phyloP scores from a whole-genome alignment of 2,329 filamentous ascomycete species.

The Talaromyces sp. region DNA sequence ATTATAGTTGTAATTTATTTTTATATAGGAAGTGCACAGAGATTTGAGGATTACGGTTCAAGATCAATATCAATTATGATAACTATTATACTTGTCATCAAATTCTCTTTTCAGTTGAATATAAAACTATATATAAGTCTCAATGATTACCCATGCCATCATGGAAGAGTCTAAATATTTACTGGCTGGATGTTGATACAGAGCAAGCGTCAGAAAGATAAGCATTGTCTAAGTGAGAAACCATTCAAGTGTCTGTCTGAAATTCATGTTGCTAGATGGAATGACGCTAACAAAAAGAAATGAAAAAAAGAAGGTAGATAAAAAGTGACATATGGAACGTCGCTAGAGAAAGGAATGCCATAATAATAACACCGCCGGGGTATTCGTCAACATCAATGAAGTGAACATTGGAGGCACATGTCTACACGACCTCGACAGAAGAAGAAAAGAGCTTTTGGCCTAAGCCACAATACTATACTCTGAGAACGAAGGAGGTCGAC shows the following conservation, averaged over 20 bases:
- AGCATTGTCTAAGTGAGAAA: not conserved
- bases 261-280: not conserved
- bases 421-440: not conserved
- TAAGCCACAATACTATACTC: not conserved
- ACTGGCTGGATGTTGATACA: not conserved
- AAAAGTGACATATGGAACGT: not conserved
- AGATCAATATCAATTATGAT: no score
- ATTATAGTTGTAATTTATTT: no score
- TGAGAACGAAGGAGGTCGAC: conserved; percentile 19
- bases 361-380: not conserved
- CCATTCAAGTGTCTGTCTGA: not conserved
- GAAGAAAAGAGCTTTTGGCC: not conserved
- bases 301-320: not conserved
- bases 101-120: not conserved
- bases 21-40: no score
- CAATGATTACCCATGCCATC: not conserved
- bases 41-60: no score
- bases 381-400: not conserved
- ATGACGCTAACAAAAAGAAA: not conserved
- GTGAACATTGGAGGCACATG: not conserved
- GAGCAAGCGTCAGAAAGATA: not conserved
- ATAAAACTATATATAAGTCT: not conserved
- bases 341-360: not conserved
- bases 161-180: not conserved
- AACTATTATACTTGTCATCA: not conserved